Evolutionary conservation across 2,329 filamentous ascomycete species (phyloP), one percentile per base, ranked within the genome.

Genomic region (Ramularia endophylla): DNA sequence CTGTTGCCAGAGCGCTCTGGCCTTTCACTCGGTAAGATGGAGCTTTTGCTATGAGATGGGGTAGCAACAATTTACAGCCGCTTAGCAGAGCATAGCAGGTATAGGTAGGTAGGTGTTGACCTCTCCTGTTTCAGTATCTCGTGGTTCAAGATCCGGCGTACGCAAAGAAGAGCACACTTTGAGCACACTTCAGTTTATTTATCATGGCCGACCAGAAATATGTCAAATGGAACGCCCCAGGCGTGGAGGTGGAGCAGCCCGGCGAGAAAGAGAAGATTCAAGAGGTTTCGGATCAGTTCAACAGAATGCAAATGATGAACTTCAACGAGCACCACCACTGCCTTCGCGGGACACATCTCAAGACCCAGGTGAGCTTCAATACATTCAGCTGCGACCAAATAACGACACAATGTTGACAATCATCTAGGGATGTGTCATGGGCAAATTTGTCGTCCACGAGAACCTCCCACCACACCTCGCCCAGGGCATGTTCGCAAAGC

Each of bases 231-330:
- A 52, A 65, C 39, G 59, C 62, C 3, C 37, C 54, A 18, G 62
- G 61, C 16, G 62, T 65, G 5, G 62, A 64, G 39, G 41, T 47
- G 15, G 45, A 56, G 18, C 58, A 58, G 31, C 45, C 55, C 1
- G 50, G 56, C 25, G 51, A 66, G 44, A 53, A 60, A 39, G 56
- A 63, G 46, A 59, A 59, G 47, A 65, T 66, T 32, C 53, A 60
- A 32, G 57, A 56, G 34, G 61, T 62, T 9, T 63, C 64, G 41
- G 59, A 61, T 39, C 60, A 61, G 37, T 62, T 62, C 55, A 59
- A 61, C 30, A 51, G 59, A 5, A 60, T 65, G 51, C 61, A 66
- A 45, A 63, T 65, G 56, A 63, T 64, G 53, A 64, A 65, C 33
- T 64, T 65, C 55, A 61, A 65, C 40, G 59, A 62, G 42, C 59